Conservation (phyloP, 768 basidiomycete species). For the Gymnopilus dilepis region DNA sequence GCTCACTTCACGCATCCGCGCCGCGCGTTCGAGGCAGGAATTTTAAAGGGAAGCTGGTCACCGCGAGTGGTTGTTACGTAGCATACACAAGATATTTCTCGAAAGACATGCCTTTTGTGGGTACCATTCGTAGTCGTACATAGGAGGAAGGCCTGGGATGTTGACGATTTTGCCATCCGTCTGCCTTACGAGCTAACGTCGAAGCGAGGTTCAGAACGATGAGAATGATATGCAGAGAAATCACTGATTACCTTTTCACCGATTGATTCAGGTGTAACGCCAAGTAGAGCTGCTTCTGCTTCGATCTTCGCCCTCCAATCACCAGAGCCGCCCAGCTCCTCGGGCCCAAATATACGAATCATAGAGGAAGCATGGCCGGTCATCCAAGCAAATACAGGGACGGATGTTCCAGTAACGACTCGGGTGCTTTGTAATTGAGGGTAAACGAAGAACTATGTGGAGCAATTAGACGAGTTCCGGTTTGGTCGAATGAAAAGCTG, state of each 20-base stretch:
- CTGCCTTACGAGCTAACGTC: neutral
- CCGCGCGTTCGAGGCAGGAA: neutral
- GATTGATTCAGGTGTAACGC: constrained; percentile 5
- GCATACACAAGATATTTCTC: too few species aligned
- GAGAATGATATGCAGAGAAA: too few species aligned
- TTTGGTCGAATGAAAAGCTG: too few species aligned
- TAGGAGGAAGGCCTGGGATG: constrained; percentile 1
- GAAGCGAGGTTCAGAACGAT: too few species aligned
- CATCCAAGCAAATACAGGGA: constrained; percentile 4
- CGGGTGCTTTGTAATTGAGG: neutral
- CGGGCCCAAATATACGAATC: constrained; percentile 1
- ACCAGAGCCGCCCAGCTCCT: constrained; percentile 6
- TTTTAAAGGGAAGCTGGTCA: constrained; percentile 10
- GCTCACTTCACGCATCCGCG: neutral
- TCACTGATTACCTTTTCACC: constrained; percentile 10
- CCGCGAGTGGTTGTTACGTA: too few species aligned
- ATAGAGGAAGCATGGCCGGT: neutral
- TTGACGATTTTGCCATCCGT: neutral
- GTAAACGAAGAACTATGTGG: constrained; percentile 7
- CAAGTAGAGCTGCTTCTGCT: constrained; percentile 11
- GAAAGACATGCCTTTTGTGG: neutral
- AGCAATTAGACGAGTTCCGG: too few species aligned
- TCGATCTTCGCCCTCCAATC: constrained; percentile 9
- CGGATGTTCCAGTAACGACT: neutral
- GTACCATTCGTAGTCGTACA: constrained; percentile 13